Conservation (phyloP, 2,329 filamentous ascomycete species). For the Pseudogymnoascus sp. region DNA sequence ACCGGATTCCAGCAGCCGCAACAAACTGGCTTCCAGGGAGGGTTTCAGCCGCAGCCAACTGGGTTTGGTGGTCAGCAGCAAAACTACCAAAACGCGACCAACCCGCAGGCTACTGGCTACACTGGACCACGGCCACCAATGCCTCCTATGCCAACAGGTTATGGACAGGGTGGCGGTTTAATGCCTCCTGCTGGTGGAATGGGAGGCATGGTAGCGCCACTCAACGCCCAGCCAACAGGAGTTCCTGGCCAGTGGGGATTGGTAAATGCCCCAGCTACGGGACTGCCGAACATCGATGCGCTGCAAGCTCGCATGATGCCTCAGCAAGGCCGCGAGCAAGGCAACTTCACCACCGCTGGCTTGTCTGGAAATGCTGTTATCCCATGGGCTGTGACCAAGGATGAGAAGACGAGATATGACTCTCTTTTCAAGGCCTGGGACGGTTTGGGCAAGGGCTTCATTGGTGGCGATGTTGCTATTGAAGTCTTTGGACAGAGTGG, state of each 20-base stretch:
- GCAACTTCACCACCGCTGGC: constrained; percentile 75
- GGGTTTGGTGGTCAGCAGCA: constrained; percentile 57
- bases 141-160: constrained; percentile 67
- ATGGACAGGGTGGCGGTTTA: constrained; percentile 57
- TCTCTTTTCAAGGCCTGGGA: constrained; percentile 95
- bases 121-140: constrained; percentile 72
- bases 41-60: constrained; percentile 39
- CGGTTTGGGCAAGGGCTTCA: constrained; percentile 85
- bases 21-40: constrained; percentile 40
- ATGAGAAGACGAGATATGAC: constrained; percentile 96
- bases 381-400: constrained; percentile 97
- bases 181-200: constrained; percentile 57
- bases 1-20: constrained; percentile 58
- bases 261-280: constrained; percentile 84
- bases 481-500: constrained; percentile 97
- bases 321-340: constrained; percentile 81
- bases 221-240: constrained; percentile 93
- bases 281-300: constrained; percentile 88
- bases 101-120: constrained; percentile 73
- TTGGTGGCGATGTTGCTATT: constrained; percentile 85
- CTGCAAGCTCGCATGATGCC: constrained; percentile 96
- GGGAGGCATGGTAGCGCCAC: constrained; percentile 42
- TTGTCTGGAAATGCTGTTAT: constrained; percentile 91
- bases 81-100: constrained; percentile 60
- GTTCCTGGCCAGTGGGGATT: constrained; percentile 95